Conservation (phyloP, 2,329 filamentous ascomycete species). For the Aspergillus latus region DNA sequence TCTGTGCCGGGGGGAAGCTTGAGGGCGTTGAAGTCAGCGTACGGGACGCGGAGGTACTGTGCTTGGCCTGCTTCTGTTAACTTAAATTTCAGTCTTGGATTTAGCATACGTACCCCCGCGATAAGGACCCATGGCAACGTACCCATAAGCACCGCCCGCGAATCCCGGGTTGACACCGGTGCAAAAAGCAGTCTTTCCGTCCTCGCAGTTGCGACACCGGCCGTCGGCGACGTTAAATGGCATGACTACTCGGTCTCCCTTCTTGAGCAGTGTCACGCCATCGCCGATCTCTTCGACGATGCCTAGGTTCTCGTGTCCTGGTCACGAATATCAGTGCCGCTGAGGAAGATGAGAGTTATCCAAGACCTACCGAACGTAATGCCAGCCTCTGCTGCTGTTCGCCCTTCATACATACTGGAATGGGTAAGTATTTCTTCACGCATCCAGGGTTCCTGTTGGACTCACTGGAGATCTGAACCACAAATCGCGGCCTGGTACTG, state of each 20-base stretch:
- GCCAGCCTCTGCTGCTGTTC: conserved; percentile 62
- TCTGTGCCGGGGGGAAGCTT: conserved; percentile 9
- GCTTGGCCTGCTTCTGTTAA: conserved; percentile 46
- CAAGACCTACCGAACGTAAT: conserved; percentile 54
- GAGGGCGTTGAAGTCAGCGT: conserved; percentile 19
- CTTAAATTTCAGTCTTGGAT: too few species aligned
- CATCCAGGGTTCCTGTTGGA: not conserved
- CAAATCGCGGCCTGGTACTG: conserved; percentile 49
- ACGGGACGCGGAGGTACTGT: conserved; percentile 30
- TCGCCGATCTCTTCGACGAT: conserved; percentile 56
- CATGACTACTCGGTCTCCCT: conserved; percentile 64
- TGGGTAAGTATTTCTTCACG: conserved; percentile 22
- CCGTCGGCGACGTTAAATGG: conserved; percentile 67
- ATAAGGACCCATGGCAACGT: conserved; percentile 52
- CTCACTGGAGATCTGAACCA: conserved; percentile 51
- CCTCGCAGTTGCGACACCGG: conserved; percentile 63
- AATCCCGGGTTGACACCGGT: conserved; percentile 64
- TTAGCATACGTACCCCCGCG: conserved; percentile 42
- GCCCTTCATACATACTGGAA: conserved; percentile 61
- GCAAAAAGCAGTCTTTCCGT: conserved; percentile 64
- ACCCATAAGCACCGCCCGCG: conserved; percentile 57
- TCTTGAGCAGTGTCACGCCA: conserved; percentile 61
- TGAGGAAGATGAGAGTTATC: too few species aligned
- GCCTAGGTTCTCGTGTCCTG: conserved; percentile 61
- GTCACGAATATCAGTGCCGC: too few species aligned